Evolutionary conservation across 148 eudicot species (phyloP), one percentile per base, ranked within the genome.

Genomic region (Talinum fruticosum): DNA sequence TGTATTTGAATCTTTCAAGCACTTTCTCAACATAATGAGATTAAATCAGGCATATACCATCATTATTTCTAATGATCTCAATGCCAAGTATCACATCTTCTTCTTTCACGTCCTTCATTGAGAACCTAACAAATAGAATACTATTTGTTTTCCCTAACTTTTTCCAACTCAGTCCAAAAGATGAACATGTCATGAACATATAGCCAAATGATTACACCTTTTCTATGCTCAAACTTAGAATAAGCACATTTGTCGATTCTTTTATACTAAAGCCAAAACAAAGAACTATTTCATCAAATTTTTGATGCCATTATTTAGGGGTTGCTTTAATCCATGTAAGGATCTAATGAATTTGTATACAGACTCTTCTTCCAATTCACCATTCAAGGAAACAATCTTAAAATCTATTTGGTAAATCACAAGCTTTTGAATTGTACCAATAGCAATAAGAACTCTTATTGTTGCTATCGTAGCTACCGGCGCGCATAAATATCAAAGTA

Each of bases 111-210:
- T 59, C 26, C 23, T 62, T 37, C 41, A 62, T 62, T 32, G 66
- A 7, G 8, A 62, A 62, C 30, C 26, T n/a, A 5, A 33, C 32
- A 3, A 13, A 28, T 24, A 62, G 66, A 24, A 62, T 1, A n/a
- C 32, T 62, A 10, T 62, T 62, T 26, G 66, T 62, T 10, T 10
- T 28, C 32, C 26, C 14, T 2, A 2, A 59, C 66, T 24, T 26
- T 12, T 28, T 62, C 66, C 3, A 62, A n/a, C 6, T 26, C 10
- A 24, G 33, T 24, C 2, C 66, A 32, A 62, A 62, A 62, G 65
- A 59, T 59, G 28, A 59, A 59, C 65, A 59, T 59, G 28, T 59
- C 65, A 59, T 59, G 28, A 18, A 59, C 65, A 59, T 59, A 59
- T 59, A 59, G 24, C 8, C 28, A 59, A 19, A 59, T 59, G 8